Conservation (phyloP, 169 alveolate genomes). For the Ichthyophthirius multifiliis region DNA sequence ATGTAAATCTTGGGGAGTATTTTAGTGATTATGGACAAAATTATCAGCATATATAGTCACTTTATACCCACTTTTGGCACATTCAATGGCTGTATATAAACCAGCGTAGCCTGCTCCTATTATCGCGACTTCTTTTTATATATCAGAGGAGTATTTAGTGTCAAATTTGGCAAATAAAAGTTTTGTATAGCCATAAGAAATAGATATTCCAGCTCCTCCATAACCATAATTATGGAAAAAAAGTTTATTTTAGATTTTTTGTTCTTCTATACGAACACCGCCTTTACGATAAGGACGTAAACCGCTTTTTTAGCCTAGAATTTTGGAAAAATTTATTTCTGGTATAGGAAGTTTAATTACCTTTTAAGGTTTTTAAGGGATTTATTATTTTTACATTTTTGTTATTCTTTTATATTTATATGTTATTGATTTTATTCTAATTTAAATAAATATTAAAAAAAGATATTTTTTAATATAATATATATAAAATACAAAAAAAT, state of each 20-base stretch:
- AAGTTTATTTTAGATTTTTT: not conserved
- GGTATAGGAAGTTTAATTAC: too few relatives aligned
- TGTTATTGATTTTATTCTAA: too few relatives aligned
- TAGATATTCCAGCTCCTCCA: not conserved
- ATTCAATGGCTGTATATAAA: not conserved
- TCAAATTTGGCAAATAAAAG: not conserved
- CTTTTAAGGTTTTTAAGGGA: too few relatives aligned
- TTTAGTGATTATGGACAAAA: not conserved
- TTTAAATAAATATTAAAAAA: not conserved
- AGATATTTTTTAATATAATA: not conserved
- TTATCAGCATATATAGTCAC: constrained; percentile 4
- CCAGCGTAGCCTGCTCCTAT: not conserved
- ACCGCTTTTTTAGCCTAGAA: not conserved
- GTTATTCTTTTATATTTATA: not conserved
- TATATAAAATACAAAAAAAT: not conserved
- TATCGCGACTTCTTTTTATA: not conserved
- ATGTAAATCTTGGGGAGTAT: not conserved
- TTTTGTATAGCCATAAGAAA: not conserved
- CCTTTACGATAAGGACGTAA: not conserved
- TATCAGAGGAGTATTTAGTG: not conserved
- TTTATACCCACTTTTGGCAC: not conserved
- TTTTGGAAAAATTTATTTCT: too few relatives aligned
- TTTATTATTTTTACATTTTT: too few relatives aligned
- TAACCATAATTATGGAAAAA: constrained; percentile 1
- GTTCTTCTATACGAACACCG: constrained; percentile 3